Evolutionary conservation across 805 yeast genomes (phyloP).

Genomic region (Suhomyces xylopsoci): DNA sequence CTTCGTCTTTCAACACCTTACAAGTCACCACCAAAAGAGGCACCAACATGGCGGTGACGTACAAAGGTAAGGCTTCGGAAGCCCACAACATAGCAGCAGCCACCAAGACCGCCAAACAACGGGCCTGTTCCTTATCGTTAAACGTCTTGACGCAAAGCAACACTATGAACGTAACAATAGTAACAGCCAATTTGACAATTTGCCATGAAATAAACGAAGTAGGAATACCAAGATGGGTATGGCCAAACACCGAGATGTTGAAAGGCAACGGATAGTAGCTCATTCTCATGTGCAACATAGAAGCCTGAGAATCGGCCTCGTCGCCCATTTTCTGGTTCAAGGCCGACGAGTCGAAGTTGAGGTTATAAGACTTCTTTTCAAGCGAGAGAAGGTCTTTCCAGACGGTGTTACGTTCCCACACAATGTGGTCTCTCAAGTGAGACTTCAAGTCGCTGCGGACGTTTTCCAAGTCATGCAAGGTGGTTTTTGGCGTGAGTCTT

Average conservation of each 20-base stretch:
- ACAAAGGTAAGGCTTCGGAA: slow-evolving; percentile 49
- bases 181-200: slow-evolving; percentile 46
- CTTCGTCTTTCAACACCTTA: slow-evolving; percentile 47
- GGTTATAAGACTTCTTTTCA: slow-evolving; percentile 29
- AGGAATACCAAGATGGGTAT: slow-evolving; percentile 36
- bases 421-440: slow-evolving; percentile 82
- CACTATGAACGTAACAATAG: slow-evolving; percentile 51
- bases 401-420: slow-evolving; percentile 96
- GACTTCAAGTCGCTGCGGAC: slow-evolving; percentile 47
- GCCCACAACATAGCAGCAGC: slow-evolving; percentile 54
- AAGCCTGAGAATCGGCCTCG: slow-evolving; percentile 13
- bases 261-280: slow-evolving; percentile 20
- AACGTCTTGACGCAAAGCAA: slow-evolving; percentile 57
- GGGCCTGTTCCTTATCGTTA: slow-evolving; percentile 60
- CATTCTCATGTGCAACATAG: slow-evolving; percentile 21
- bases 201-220: slow-evolving; percentile 46
- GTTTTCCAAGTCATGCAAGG: slow-evolving; percentile 43
- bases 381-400: slow-evolving; percentile 96
- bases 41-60: slow-evolving; percentile 47
- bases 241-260: slow-evolving; percentile 9
- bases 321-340: slow-evolving; percentile 24
- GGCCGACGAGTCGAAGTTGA: slow-evolving; percentile 20
- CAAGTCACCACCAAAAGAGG: slow-evolving; percentile 48
- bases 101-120: slow-evolving; percentile 67
- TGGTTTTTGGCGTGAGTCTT: slow-evolving; percentile 41